These are phyloP conservation scores for Linnemannia schmuckeri DNA, from an alignment of 192 early-diverging fungal species.

Conservation along the genomic window DNA sequence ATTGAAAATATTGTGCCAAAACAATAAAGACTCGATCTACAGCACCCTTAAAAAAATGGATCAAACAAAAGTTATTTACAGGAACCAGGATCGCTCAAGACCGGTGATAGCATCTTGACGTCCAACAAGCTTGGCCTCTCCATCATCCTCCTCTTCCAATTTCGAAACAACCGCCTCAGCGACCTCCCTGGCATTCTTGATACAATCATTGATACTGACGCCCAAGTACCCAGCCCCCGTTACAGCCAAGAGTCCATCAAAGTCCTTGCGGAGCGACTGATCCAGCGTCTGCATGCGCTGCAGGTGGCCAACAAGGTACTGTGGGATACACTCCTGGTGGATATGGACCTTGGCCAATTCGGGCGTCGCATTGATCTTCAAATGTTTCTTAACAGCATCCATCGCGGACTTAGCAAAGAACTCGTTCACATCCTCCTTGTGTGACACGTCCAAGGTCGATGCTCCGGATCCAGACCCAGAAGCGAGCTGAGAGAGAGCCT, in stretches of 20 bases:
- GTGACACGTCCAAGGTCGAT: slow-evolving; percentile 56
- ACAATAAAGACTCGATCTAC: neutral
- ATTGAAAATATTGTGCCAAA: neutral
- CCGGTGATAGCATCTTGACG: slow-evolving; percentile 48
- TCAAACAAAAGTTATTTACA: slow-evolving; percentile 4
- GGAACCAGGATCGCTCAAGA: slow-evolving; percentile 46
- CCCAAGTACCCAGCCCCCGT: slow-evolving; percentile 88
- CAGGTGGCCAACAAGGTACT: slow-evolving; percentile 88
- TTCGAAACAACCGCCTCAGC: slow-evolving; percentile 65
- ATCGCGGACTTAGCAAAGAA: slow-evolving; percentile 62
- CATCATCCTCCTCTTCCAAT: slow-evolving; percentile 36
- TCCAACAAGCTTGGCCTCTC: slow-evolving; percentile 33
- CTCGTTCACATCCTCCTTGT: neutral
- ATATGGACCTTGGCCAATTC: slow-evolving; percentile 68
- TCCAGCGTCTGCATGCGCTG: slow-evolving; percentile 76
- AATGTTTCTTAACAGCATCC: slow-evolving; percentile 69
- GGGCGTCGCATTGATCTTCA: slow-evolving; percentile 68
- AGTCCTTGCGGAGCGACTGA: slow-evolving; percentile 58
- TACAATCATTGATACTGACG: slow-evolving; percentile 87
- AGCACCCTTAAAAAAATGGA: neutral
- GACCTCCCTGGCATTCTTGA: slow-evolving; percentile 75
- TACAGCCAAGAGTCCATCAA: slow-evolving; percentile 73
- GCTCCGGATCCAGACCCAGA: slow-evolving; percentile 20
- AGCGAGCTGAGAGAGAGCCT: neutral
- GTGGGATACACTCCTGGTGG: slow-evolving; percentile 86